Percentiles rank a stretch among this genome's conserved stretches.
These are phyloP conservation scores for Penicillium goetzii DNA, from an alignment of 495 filamentous ascomycete genomes.

Conservation along the genomic window DNA sequence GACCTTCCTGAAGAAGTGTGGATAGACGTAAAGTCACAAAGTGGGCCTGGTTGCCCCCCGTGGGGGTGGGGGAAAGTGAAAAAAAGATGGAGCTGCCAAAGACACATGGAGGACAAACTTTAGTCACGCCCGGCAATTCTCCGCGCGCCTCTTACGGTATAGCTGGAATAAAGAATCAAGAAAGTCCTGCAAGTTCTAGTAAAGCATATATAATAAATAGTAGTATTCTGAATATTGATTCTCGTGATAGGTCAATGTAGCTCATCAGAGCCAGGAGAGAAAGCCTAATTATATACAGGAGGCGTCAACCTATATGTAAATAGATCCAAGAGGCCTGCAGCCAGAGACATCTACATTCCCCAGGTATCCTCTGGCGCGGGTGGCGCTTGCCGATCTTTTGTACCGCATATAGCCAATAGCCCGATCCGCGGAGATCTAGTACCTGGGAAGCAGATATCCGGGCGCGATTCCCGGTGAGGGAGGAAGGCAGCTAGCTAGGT, in stretches of 20 bases:
- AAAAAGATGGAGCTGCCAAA: constrained; percentile 11
- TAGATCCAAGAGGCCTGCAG: not conserved
- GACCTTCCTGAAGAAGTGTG: constrained; percentile 25
- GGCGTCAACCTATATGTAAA: constrained; percentile 3
- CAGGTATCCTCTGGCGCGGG: not conserved
- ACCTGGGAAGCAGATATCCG: not conserved
- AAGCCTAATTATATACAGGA: not conserved
- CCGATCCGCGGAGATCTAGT: not conserved
- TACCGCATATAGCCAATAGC: not conserved
- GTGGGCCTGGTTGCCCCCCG: constrained; percentile 12
- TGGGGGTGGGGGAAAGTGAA: not conserved
- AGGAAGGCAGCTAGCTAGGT: not conserved
- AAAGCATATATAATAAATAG: not conserved
- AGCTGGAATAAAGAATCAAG: not conserved
- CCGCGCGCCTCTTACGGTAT: constrained; percentile 9
- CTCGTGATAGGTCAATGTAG: not conserved
- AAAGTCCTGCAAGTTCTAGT: not conserved
- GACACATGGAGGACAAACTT: constrained; percentile 3
- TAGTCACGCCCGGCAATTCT: constrained; percentile 16
- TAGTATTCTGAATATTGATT: not conserved
- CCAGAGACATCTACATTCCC: constrained; percentile 5
- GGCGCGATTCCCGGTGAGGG: not conserved
- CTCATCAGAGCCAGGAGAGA: not conserved
- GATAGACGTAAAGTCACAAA: constrained; percentile 12
- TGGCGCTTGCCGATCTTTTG: not conserved